These are phyloP conservation scores for Sphagnum magellanicum DNA, from an alignment of 228 moss, liverwort and hornwort species.

Conservation along the genomic window DNA sequence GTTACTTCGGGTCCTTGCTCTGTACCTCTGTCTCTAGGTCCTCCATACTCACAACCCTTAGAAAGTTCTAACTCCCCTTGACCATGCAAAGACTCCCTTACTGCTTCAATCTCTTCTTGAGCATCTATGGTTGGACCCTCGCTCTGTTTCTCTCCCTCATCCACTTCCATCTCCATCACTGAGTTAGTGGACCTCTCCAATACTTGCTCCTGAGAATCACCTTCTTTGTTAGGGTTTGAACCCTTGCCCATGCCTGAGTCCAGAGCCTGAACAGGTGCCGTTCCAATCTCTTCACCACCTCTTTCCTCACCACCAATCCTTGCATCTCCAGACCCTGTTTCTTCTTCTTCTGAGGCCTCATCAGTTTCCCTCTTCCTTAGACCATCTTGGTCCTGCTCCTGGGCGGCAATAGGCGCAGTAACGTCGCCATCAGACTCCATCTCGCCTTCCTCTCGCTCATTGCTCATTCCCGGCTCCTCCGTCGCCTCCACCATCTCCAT, in stretches of 20 bases:
- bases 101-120: constrained; percentile 15
- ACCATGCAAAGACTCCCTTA: neutral
- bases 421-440: constrained; percentile 50
- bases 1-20: constrained; percentile 24
- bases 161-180: no score
- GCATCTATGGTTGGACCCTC: constrained; percentile 46
- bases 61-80: constrained; percentile 11
- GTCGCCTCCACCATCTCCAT: no score
- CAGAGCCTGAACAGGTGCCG: constrained; percentile 1
- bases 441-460: constrained; percentile 88
- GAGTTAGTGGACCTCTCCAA: no score
- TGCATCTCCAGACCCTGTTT: constrained; percentile 20
- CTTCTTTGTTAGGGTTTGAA: no score
- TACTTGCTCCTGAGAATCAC: no score
- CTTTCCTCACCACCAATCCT: constrained; percentile 19
- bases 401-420: constrained; percentile 2
- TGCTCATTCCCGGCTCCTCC: constrained; percentile 17
- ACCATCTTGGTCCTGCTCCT: neutral
- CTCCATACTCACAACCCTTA: constrained; percentile 21
- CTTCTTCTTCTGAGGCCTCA: constrained; percentile 32
- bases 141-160: constrained; percentile 41
- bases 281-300: constrained; percentile 13
- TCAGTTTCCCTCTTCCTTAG: constrained; percentile 17
- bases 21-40: constrained; percentile 10
- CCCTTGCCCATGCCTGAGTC: constrained; percentile 11